Evolutionary conservation across 192 early-diverging fungal genomes (phyloP).

Genomic region (Coemansia javaensis): DNA sequence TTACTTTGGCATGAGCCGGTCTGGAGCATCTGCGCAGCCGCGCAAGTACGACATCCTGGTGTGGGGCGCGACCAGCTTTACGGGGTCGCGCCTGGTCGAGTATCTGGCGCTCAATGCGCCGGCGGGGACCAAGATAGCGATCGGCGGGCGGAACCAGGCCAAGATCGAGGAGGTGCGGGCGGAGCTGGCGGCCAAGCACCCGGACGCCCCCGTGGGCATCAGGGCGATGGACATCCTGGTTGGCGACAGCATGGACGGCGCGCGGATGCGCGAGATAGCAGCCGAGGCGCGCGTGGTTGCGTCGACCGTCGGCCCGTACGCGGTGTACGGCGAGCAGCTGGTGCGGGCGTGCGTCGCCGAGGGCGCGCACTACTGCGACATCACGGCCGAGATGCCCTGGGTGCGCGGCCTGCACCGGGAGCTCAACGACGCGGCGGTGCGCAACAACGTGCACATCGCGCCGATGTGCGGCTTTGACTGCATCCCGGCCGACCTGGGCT

Average conservation of each 20-base stretch:
- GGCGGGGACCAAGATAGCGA: slow-evolving; percentile 58
- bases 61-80: slow-evolving; percentile 84
- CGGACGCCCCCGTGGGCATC: slow-evolving; percentile 1
- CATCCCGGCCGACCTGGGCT: slow-evolving; percentile 82
- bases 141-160: slow-evolving; percentile 67
- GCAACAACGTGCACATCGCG: slow-evolving; percentile 66
- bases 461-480: slow-evolving; percentile 88
- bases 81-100: slow-evolving; percentile 67
- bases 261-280: slow-evolving; percentile 58
- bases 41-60: slow-evolving; percentile 58
- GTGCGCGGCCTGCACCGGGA: slow-evolving; percentile 59
- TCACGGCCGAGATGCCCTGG: slow-evolving; percentile 77
- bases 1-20: slow-evolving; percentile 28
- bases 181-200: slow-evolving; percentile 53
- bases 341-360: slow-evolving; percentile 39
- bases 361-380: slow-evolving; percentile 81
- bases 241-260: slow-evolving; percentile 61
- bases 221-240: slow-evolving; percentile 56
- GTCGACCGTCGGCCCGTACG: slow-evolving; percentile 79
- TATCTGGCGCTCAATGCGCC: slow-evolving; percentile 55
- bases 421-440: slow-evolving; percentile 62
- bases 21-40: too few species aligned
- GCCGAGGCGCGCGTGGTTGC: slow-evolving; percentile 68
- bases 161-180: slow-evolving; percentile 62
- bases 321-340: slow-evolving; percentile 63